Percentiles rank a stretch among this genome's conserved stretches.
phyloP scores from a whole-genome alignment of 495 filamentous ascomycete species.

The Pyrenula aspistea region DNA sequence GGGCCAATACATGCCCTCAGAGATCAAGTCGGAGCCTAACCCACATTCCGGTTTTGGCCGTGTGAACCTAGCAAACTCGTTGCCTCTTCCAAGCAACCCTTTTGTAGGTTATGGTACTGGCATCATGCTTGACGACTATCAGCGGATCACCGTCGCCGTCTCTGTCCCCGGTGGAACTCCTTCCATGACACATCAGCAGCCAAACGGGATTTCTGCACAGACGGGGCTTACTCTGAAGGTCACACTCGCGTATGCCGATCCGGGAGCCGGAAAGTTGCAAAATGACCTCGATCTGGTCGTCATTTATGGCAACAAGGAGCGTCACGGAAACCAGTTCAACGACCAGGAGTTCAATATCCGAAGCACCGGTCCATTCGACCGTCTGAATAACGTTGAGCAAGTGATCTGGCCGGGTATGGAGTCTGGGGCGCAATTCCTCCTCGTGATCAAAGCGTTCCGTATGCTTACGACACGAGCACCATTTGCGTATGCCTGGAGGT shows the following conservation, averaged over 20 bases:
- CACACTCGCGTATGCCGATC: conserved; percentile 5
- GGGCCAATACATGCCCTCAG: conserved; percentile 5
- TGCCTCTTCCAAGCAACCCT: background rate
- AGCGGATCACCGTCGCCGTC: background rate
- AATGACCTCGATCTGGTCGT: conserved; percentile 6
- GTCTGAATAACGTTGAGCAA: conserved; percentile 6
- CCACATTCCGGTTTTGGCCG: conserved; percentile 5
- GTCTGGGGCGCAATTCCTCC: background rate
- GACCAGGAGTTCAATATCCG: background rate
- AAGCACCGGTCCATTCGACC: conserved; percentile 2
- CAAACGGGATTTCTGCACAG: background rate
- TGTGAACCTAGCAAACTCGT: conserved; percentile 4
- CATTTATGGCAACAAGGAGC: background rate
- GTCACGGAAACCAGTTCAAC: conserved; percentile 4
- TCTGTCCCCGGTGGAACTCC: background rate
- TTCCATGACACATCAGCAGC: background rate
- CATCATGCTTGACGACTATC: background rate
- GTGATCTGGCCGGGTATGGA: background rate
- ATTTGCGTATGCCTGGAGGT: conserved; percentile 3
- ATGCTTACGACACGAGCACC: background rate
- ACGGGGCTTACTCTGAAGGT: conserved; percentile 3
- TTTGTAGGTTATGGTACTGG: background rate
- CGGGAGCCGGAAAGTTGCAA: conserved; percentile 1
- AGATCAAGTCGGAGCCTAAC: background rate
- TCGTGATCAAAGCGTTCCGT: background rate